Evolutionary conservation across 78 protist genomes (phyloP), one percentile per base, ranked within the genome.

Genomic region (Dictyostelium purpureum): DNA sequence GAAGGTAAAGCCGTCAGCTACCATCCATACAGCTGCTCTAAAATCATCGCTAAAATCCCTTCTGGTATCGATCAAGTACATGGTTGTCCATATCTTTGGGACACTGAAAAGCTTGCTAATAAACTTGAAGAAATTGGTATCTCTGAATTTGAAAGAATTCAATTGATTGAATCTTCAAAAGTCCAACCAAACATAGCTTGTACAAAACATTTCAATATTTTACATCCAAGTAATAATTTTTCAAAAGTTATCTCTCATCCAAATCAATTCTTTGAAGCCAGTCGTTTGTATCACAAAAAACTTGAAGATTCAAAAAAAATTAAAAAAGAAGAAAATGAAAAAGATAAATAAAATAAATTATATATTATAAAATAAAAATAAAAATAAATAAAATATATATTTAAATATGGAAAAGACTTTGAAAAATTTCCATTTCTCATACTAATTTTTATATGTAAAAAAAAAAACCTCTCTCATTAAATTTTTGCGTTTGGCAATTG

Each of bases 1-100:
- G 99, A 97, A 40, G 99, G 97, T 49, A 95, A 95, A 85, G 82
- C 96, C 31, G 42, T 63, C 14, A 69, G 93, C 37, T 97, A 94
- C 79, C 69, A 90, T 10, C 96, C 98, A 10, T 87, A 77, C 47
- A 24, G 76, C 2, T 91, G 97, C 73, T 1, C 33, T n/a, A 89
- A 87, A 66, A 94, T 96, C 87, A 75, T 90, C 35, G 16, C 43
- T 31, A 90, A 77, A 31, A 10, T 69, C 18, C 89, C 87, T 0
- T 28, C 1, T 42, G 70, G 54, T 9, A 33, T 4, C 4, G 74
- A 54, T 2, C 67, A 78, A 73, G 70, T 71, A 18, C 94, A 89
- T 49, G 94, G 94, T n/a, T 89, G 94, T 66, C 94, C 94, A 0
- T 89, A 78, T 38, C 24, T 45, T 0, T 47, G 69, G 78, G 3